Percentiles rank a stretch among this genome's conserved stretches.
These are phyloP conservation scores for Aquilaria sinensis DNA, from an alignment of 345 rosid species.

Conservation along the genomic window DNA sequence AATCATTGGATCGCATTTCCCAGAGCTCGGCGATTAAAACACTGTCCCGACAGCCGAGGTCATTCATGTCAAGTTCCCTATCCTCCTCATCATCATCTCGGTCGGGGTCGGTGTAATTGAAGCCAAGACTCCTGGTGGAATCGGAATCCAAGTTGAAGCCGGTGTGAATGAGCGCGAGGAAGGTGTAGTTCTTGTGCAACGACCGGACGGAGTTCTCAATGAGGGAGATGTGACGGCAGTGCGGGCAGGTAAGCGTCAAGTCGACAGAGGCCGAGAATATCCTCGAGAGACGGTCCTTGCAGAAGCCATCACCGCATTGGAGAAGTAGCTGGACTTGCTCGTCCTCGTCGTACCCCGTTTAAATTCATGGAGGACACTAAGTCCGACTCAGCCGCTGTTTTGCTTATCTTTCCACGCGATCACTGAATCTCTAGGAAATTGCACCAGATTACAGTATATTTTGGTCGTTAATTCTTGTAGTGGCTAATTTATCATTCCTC, in stretches of 20 bases:
- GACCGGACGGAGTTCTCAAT: constrained; percentile 92
- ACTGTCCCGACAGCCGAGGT: constrained; percentile 33
- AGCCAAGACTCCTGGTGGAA: constrained; percentile 37
- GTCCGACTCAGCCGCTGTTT: no score
- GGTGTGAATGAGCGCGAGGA: constrained; percentile 67
- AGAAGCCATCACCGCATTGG: constrained; percentile 95
- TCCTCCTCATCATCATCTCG: constrained; percentile 39
- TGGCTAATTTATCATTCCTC: no score
- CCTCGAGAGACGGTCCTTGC: constrained; percentile 75
- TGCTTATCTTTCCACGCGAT: no score
- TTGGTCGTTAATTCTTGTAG: no score
- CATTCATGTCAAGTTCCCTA: constrained; percentile 18
- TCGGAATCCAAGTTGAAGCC: constrained; percentile 24
- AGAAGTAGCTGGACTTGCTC: constrained; percentile 86
- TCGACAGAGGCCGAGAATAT: constrained; percentile 89
- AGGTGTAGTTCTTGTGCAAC: constrained; percentile 75
- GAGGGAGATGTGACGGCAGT: constrained; percentile 82
- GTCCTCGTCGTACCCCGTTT: constrained; percentile 82
- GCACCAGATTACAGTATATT: no score
- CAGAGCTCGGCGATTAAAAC: constrained; percentile 56
- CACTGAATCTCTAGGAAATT: no score
- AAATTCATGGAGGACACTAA: no score
- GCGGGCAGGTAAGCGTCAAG: constrained; percentile 71
- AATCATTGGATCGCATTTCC: constrained; percentile 66
- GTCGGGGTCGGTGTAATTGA: constrained; percentile 68